Conservation (phyloP, 2,329 filamentous ascomycete species). For the Sclerotinia glacialis region DNA sequence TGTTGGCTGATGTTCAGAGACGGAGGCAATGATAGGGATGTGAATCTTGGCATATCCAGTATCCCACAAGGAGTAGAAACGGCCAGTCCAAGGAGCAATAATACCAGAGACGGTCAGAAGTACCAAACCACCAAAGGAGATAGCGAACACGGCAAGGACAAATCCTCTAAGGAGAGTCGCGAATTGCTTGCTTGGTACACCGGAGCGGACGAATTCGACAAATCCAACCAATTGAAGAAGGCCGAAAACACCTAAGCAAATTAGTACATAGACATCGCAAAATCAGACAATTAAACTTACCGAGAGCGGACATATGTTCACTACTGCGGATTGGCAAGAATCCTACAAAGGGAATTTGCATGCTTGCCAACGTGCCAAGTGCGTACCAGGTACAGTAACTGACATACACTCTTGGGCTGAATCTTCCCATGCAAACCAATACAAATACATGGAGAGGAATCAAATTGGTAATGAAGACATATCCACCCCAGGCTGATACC, state of each 20-base stretch:
- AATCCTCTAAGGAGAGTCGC: slow-evolving; percentile 80
- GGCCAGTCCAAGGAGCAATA: slow-evolving; percentile 95
- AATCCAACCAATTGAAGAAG: slow-evolving; percentile 91
- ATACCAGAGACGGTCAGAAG: slow-evolving; percentile 85
- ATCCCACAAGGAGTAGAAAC: slow-evolving; percentile 99
- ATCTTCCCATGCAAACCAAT: slow-evolving; percentile 93
- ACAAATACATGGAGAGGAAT: slow-evolving; percentile 93
- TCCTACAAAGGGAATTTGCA: slow-evolving; percentile 99
- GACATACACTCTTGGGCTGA: slow-evolving; percentile 90
- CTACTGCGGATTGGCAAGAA: slow-evolving; percentile 95
- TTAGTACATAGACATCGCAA: slow-evolving; percentile 13
- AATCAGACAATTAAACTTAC: slow-evolving; percentile 49
- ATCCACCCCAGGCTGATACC: slow-evolving; percentile 99
- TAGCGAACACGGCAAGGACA: slow-evolving; percentile 69
- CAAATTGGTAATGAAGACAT: slow-evolving; percentile 98
- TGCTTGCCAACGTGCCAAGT: slow-evolving; percentile 90
- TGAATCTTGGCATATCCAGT: slow-evolving; percentile 98
- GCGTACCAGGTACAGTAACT: slow-evolving; percentile 99
- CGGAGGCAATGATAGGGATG: slow-evolving; percentile 99
- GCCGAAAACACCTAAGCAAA: slow-evolving; percentile 76
- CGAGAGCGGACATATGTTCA: slow-evolving; percentile 96
- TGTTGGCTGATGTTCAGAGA: slow-evolving; percentile 97
- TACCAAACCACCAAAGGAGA: slow-evolving; percentile 73
- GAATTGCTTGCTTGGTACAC: slow-evolving; percentile 89
- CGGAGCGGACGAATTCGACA: slow-evolving; percentile 84